Conservation (phyloP, 371 early-diverging fungal genomes). For the Mortierella sp. region DNA sequence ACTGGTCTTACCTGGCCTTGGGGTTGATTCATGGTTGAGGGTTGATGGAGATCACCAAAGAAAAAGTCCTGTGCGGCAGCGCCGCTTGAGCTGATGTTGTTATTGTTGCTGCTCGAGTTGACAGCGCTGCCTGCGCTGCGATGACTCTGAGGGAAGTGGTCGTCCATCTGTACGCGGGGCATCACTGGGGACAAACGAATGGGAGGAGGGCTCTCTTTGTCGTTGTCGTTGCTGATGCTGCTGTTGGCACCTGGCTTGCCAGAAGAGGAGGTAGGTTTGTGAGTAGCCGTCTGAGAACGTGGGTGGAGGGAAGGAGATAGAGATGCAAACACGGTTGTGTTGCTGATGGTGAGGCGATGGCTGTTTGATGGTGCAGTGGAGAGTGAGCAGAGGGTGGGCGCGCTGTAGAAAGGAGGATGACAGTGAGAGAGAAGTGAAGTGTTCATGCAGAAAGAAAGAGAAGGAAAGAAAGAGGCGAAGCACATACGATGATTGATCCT, state of each 20-base stretch:
- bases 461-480: neutral
- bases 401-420: neutral
- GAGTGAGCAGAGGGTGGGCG: neutral
- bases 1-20: constrained; percentile 52
- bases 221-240: neutral
- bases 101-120: constrained; percentile 15
- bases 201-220: constrained; percentile 2
- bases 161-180: constrained; percentile 56
- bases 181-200: constrained; percentile 19
- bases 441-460: neutral
- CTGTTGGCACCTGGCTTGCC: constrained; percentile 11
- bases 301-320: neutral
- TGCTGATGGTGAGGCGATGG: no score
- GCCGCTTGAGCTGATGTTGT: constrained; percentile 12
- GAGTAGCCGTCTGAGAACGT: neutral
- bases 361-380: neutral
- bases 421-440: neutral
- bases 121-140: constrained; percentile 1
- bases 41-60: constrained; percentile 50
- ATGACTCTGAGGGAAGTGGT: constrained; percentile 51
- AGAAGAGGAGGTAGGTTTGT: neutral
- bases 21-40: constrained; percentile 54
- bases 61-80: constrained; percentile 13
- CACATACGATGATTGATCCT: constrained; percentile 20
- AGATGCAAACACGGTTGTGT: neutral